These are phyloP conservation scores for Entoloma clypeatum DNA, from an alignment of 1,284 basidiomycete genomes.

Conservation along the genomic window DNA sequence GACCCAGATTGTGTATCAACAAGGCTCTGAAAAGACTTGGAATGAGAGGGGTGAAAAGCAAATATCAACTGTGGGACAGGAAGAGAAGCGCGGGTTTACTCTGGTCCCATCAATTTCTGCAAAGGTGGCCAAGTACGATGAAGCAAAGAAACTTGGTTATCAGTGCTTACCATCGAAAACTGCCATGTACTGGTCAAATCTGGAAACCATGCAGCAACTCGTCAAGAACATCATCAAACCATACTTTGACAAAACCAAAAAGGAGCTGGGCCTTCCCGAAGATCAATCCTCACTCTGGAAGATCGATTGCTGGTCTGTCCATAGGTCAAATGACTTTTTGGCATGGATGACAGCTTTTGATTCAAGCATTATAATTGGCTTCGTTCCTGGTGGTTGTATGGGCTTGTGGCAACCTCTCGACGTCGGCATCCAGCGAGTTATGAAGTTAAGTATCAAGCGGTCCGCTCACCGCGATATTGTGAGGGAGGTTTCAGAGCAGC, in stretches of 20 bases:
- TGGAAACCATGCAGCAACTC: constrained; percentile 29
- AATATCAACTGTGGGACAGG: constrained; percentile 26
- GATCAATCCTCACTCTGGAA: constrained; percentile 28
- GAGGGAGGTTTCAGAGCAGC: constrained; percentile 16
- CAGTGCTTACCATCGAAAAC: constrained; percentile 24
- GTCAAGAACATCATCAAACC: constrained; percentile 33
- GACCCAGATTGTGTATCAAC: constrained; percentile 25
- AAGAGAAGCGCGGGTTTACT: constrained; percentile 37
- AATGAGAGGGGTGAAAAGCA: constrained; percentile 25
- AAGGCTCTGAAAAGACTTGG: constrained; percentile 25
- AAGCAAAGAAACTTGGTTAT: constrained; percentile 26
- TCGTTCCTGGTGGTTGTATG: constrained; percentile 21
- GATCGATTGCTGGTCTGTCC: constrained; percentile 24
- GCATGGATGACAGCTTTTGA: constrained; percentile 20
- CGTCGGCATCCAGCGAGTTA: constrained; percentile 19
- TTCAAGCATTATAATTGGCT: constrained; percentile 21
- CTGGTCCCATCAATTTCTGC: constrained; percentile 25
- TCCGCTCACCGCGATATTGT: constrained; percentile 20
- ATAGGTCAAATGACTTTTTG: constrained; percentile 20
- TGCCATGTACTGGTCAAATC: constrained; percentile 36
- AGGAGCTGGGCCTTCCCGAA: constrained; percentile 18
- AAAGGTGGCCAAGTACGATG: constrained; percentile 15
- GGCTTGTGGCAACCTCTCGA: constrained; percentile 19
- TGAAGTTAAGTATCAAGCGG: constrained; percentile 18
- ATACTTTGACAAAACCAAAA: constrained; percentile 26